Evolutionary conservation across 108 stramenopile genomes (phyloP), one percentile per base, ranked within the genome.

Genomic region (Cylindrotheca closterium): DNA sequence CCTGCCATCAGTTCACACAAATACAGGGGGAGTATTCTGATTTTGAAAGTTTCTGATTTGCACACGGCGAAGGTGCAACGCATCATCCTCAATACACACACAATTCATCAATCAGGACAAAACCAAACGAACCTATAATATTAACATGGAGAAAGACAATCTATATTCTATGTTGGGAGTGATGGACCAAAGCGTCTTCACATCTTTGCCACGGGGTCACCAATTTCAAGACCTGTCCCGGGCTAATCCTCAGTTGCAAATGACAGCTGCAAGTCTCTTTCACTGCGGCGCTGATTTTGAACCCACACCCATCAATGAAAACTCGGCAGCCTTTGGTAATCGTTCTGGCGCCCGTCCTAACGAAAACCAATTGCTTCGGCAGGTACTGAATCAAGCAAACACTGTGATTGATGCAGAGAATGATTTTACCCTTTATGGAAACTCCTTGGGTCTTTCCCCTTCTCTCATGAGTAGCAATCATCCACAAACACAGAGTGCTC

Each of bases 221-320:
- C n/a, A n/a, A n/a, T n/a, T n/a, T n/a, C n/a, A n/a, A n/a, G n/a
- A n/a, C n/a, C 15, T 42, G 37, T 7, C 7, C 37, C 7, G 15
- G 7, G 15, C 7, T 42, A 42, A 42, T 42, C 37, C 7, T 42
- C 10, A 10, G 10, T 10, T 10, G 10, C 37, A 15, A 42, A 15
- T 10, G 10, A 42, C 10, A 7, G 10, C 7, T 42, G 10, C 15
- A 10, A 15, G 15, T 42, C 15, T 42, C 10, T 10, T 10, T 42
- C 37, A 42, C 15, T 10, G 15, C 37, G 7, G 7, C 10, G 37
- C 37, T 7, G 37, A 42, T 28, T 61, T 55, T 27, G 55, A 55
- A 29, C 55, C 55, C 7, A 55, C 55, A 17, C 55, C 55, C 12
- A 55, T 55, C 27, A 27, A 55, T 28, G 55, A 55, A 27, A 42